phyloP scores from a whole-genome alignment of 257 asterid species.

The Solanum boliviense region DNA sequence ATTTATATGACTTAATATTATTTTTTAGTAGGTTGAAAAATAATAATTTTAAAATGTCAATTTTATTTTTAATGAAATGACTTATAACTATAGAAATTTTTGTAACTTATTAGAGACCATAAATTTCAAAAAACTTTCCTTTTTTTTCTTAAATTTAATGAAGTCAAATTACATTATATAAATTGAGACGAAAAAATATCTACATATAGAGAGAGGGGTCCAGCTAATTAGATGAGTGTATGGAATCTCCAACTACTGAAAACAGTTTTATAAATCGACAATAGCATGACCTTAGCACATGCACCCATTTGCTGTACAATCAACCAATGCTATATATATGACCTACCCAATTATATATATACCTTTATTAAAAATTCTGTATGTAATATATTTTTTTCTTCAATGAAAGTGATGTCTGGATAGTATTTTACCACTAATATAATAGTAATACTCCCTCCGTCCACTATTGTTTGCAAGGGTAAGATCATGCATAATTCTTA shows the following conservation, averaged over 20 bases:
- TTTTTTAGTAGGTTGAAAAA: no score
- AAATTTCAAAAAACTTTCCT: fast-evolving
- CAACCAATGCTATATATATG: not conserved
- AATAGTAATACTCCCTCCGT: no score
- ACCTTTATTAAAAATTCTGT: not conserved
- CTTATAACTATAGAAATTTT: no score
- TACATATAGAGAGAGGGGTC: not conserved
- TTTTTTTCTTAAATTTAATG: no score
- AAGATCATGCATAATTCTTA: no score
- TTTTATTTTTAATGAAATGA: no score
- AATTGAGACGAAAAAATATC: no score
- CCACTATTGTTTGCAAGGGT: no score
- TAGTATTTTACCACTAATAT: not conserved
- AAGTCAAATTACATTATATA: no score
- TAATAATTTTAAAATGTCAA: no score
- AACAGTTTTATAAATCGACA: not conserved
- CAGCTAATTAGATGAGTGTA: not conserved
- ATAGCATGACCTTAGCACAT: not conserved
- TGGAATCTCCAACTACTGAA: not conserved
- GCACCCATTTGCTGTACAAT: not conserved
- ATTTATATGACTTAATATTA: not conserved
- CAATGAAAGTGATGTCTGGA: not conserved
- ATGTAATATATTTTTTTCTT: not conserved
- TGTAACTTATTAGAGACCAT: no score
- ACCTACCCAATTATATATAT: not conserved